These are phyloP conservation scores for Colletotrichum falcatum DNA, from an alignment of 2,329 filamentous ascomycete genomes.

Conservation along the genomic window DNA sequence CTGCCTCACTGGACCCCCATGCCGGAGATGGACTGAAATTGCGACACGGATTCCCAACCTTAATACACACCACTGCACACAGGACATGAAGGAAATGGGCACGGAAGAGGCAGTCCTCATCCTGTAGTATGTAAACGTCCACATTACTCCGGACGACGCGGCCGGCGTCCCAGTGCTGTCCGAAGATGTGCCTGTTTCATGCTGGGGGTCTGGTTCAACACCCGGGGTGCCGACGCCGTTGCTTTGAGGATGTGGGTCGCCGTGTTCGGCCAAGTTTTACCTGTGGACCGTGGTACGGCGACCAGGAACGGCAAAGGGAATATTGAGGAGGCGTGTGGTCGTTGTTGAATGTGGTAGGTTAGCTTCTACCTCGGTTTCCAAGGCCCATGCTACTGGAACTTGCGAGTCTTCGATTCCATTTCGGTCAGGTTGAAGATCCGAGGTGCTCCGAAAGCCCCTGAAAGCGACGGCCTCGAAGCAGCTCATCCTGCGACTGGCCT, in stretches of 20 bases:
- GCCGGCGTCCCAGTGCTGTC: background rate
- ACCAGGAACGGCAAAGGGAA: background rate
- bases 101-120: background rate
- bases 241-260: background rate
- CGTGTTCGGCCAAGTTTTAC: background rate
- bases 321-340: background rate
- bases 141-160: background rate
- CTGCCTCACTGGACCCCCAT: conserved; percentile 26
- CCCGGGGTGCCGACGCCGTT: background rate
- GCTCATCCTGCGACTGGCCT: background rate
- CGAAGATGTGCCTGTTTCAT: background rate
- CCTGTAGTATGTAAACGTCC: background rate
- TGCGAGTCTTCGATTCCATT: background rate
- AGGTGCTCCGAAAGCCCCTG: background rate
- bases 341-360: background rate
- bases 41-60: background rate
- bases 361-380: background rate
- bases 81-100: background rate
- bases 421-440: background rate
- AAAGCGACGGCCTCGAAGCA: background rate
- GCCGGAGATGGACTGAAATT: conserved; percentile 17
- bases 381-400: background rate
- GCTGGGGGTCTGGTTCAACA: background rate
- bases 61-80: background rate
- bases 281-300: background rate